Conservation (phyloP, 768 basidiomycete species). For the Calocybe indica region DNA sequence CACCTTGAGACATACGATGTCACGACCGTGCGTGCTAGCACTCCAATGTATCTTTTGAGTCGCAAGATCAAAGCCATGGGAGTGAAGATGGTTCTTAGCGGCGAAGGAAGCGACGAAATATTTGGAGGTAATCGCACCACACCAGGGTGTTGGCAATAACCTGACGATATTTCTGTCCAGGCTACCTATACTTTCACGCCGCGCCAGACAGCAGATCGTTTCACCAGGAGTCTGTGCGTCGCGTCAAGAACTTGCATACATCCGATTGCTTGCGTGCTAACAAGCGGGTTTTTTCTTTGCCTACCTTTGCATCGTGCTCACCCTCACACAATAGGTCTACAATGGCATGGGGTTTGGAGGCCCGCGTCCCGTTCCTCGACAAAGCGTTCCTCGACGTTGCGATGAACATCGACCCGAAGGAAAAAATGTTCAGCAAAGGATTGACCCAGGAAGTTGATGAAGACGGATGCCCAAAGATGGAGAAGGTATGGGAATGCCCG, state of each 20-base stretch:
- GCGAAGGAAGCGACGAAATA: conserved; percentile 97
- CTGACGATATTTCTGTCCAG: conserved; percentile 29
- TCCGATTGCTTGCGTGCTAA: conserved; percentile 97
- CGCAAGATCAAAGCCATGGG: conserved; percentile 99
- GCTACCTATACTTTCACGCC: conserved; percentile 99
- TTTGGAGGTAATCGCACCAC: conserved; percentile 63
- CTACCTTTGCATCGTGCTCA: conserved; percentile 1
- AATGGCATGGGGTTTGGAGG: conserved; percentile 99
- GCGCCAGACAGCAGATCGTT: conserved; percentile 85
- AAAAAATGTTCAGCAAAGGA: conserved; percentile 91
- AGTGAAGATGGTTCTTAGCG: conserved; percentile 98
- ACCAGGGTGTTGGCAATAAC: background rate
- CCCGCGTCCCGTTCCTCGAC: conserved; percentile 98
- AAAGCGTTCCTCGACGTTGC: conserved; percentile 91
- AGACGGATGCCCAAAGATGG: conserved; percentile 90
- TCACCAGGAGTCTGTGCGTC: conserved; percentile 91
- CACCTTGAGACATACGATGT: conserved; percentile 99
- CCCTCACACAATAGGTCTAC: conserved; percentile 58
- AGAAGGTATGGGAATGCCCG: conserved; percentile 58
- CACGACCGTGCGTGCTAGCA: conserved; percentile 95
- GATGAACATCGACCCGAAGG: conserved; percentile 83
- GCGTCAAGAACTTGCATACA: conserved; percentile 97
- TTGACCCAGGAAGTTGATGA: conserved; percentile 62
- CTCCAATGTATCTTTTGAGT: conserved; percentile 97
- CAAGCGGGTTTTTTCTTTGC: conserved; percentile 53